Conservation (phyloP, 257 asterid genomes). For the Ehretia macrophylla region DNA sequence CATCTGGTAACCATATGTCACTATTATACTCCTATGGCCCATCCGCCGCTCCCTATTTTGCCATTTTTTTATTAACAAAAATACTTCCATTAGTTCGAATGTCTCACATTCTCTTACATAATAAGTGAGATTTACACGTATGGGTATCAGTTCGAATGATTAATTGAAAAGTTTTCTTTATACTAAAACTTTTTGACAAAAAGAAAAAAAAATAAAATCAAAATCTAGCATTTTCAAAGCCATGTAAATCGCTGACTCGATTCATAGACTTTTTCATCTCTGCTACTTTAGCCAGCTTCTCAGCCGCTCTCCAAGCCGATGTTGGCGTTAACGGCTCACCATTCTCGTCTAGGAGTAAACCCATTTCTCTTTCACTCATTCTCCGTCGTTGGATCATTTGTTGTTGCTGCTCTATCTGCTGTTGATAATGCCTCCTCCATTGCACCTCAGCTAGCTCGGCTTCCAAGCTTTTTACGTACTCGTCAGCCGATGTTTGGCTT, state of each 20-base stretch:
- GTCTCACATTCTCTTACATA: no score
- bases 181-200: not conserved
- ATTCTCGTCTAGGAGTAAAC: slow-evolving; percentile 43
- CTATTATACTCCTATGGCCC: slow-evolving; percentile 19
- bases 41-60: slow-evolving; percentile 11
- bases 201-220: slow-evolving; percentile 12
- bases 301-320: slow-evolving; percentile 74
- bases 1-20: slow-evolving; percentile 21
- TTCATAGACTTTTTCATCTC: slow-evolving; percentile 39
- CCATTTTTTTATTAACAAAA: not conserved
- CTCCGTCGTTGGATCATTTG: slow-evolving; percentile 32
- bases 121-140: no score
- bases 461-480: slow-evolving; percentile 47
- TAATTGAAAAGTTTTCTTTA: not conserved
- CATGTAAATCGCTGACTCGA: slow-evolving; percentile 68
- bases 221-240: slow-evolving; percentile 90
- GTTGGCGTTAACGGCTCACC: slow-evolving; percentile 76
- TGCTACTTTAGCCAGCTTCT: slow-evolving; percentile 57
- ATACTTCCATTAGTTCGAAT: not conserved
- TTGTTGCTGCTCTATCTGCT: slow-evolving; percentile 15
- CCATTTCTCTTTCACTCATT: slow-evolving; percentile 30
- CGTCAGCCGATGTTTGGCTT: slow-evolving; percentile 37
- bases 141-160: no score
- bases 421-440: slow-evolving; percentile 44
- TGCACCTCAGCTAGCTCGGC: slow-evolving; percentile 66